Base-by-base conservation (phyloP, 257 asterid species). In the Lantana camara region DNA sequence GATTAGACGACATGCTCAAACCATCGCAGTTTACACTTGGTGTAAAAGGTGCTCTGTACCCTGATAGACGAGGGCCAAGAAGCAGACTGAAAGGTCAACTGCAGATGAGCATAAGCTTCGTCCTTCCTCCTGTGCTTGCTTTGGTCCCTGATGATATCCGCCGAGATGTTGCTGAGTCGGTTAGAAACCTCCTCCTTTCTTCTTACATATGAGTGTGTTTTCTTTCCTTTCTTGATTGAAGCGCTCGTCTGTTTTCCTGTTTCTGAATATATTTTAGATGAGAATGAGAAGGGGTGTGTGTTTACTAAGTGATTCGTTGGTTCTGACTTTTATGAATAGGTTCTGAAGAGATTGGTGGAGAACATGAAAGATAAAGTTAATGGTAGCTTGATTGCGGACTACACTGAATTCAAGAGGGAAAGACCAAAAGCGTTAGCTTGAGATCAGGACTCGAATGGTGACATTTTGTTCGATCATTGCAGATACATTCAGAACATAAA, bases 281-380 rank as follows among this genome's bases (percentile, higher is more conserved):
- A 41, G 47, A 11, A 13, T 44, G 5, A n/a, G 20, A 1, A 17
- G 4, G 9, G 7, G 9, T 14, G 13, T n/a, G 8, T 59, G 51
- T 34, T 49, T 50, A 15, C 16, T 0, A 12, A 42, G 58, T 13
- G 41, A 32, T 17, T 1, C 68, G 58, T 42, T 52, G 13, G 19
- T 7, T 57, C 1, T 50, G 17, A 5, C 30, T 56, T 50, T 69
- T 32, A 37, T 60, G 67, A 14, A 21, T 45, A 94, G 99, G 92
- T 94, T 75, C 82, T 94, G 7, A 78, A 60, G 82, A 65, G 80
- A 68, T 64, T 90, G 72, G 76, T 88, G 86, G 94, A 80, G 75
- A 90, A 86, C 80, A 90, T 94, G 97, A 94, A 83, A 73, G 57
- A 72, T 32, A 88, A 85, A 73, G 99, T 94, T 9, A 94, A 88